Conservation (phyloP, 495 filamentous ascomycete species). For the Hyphodiscus hymeniophilus region DNA sequence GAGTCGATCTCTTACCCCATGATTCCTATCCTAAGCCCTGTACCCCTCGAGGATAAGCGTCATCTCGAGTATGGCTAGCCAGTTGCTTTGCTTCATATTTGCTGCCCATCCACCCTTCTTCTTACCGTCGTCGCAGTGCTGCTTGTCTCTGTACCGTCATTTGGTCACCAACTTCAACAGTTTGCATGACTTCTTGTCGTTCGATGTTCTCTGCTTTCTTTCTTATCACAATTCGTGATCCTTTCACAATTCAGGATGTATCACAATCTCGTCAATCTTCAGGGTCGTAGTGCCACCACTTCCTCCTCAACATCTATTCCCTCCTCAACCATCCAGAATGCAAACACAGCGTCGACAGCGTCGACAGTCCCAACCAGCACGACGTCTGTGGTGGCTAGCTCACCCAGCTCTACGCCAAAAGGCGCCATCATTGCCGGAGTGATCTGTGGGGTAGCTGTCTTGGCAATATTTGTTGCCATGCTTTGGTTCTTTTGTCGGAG, state of each 20-base stretch:
- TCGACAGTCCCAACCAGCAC: neutral
- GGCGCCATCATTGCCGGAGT: conserved; percentile 12
- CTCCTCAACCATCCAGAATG: neutral
- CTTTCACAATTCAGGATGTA: neutral
- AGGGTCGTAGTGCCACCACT: neutral
- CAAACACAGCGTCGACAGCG: neutral
- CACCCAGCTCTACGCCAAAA: conserved; percentile 1
- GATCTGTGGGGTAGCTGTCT: conserved; percentile 1
- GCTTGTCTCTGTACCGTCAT: too few species aligned
- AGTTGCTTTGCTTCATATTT: too few species aligned
- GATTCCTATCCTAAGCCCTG: too few species aligned
- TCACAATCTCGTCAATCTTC: neutral
- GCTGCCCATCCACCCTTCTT: too few species aligned
- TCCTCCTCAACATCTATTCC: conserved; percentile 1
- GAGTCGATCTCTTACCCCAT: too few species aligned
- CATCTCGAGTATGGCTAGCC: too few species aligned
- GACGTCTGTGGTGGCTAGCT: neutral
- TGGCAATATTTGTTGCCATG: conserved; percentile 2
- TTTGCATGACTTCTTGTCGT: neutral
- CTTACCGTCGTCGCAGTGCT: too few species aligned
- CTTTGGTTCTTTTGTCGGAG: conserved; percentile 1
- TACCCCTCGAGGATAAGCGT: too few species aligned
- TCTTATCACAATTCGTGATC: neutral
- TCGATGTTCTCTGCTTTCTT: neutral
- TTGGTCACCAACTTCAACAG: too few species aligned